Percentiles rank a stretch among this genome's conserved stretches.
Conservation (phyloP, 495 filamentous ascomycete genomes). For the Hypoxylon intermedium region DNA sequence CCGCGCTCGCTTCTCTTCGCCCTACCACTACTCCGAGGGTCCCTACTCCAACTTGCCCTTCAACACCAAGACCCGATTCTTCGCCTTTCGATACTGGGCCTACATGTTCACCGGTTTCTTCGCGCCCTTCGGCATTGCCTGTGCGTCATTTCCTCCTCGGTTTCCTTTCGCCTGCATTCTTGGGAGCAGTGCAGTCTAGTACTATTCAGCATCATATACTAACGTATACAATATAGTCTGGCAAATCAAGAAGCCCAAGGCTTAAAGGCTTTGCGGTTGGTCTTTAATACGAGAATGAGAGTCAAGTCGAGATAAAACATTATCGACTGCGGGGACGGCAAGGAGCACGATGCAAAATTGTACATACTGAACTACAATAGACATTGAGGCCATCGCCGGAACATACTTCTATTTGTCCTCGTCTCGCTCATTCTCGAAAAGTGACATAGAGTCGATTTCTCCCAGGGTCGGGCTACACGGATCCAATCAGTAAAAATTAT, state of each 20-base stretch:
- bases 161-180: conserved; percentile 1
- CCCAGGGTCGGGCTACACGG: too few species aligned
- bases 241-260: conserved; percentile 79
- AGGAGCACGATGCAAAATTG: conserved; percentile 29
- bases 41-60: conserved; percentile 94
- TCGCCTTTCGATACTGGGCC: conserved; percentile 80
- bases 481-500: too few species aligned
- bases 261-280: conserved; percentile 40
- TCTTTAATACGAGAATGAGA: neutral
- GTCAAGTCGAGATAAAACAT: conserved; percentile 1
- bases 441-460: neutral
- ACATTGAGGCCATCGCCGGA: conserved; percentile 30
- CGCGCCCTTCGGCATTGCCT: conserved; percentile 79
- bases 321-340: conserved; percentile 10
- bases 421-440: neutral
- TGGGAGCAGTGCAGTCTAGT: conserved; percentile 1
- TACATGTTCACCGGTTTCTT: conserved; percentile 82
- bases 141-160: conserved; percentile 61
- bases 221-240: conserved; percentile 65
- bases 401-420: conserved; percentile 20
- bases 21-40: conserved; percentile 98
- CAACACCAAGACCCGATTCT: conserved; percentile 88
- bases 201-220: conserved; percentile 14
- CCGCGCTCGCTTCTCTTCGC: conserved; percentile 81
- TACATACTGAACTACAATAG: conserved; percentile 42